Base-by-base conservation (phyloP, 2,329 filamentous ascomycete species). In the Bimuria novae-zelandiae region DNA sequence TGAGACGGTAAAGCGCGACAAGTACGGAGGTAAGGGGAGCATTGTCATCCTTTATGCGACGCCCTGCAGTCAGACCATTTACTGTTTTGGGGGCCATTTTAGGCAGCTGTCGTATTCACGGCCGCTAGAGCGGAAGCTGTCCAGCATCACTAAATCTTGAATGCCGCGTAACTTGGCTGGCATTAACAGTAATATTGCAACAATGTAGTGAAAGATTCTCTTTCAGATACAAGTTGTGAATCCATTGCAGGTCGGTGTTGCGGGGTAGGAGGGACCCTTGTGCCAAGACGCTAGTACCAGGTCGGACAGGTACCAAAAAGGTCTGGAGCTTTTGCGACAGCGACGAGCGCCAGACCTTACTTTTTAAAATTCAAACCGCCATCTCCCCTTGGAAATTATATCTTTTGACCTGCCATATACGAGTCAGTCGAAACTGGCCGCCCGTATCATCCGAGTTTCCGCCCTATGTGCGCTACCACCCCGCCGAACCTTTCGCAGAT, bases 211-310 rank as follows among this genome's bases (percentile, higher is more conserved):
- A 10, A 35, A 8, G 7, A 16, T 19, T 14, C 4, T 12, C 7
- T 2, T 21, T 23, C 30, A 14, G 7, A 21, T 14, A n/a, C n/a
- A n/a, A n/a, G n/a, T 35, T 11, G 19, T 7, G 12, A 12, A 35
- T 21, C 3, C 12, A 32, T 17, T 21, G 11, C 16, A 27, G 29
- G 17, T 7, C 22, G 17, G 5, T 19, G 10, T 30, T 32, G 45
- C 23, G 45, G 45, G 37, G 25, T 14, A 48, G 36, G 10, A 3
- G 35, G 11, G 22, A 21, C 17, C 22, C 16, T 6, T 22, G 4
- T 32, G 57, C 54, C 52, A 52, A 60, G 61, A 39, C 68, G 63
- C 69, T 67, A 71, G 59, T 55, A 58, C 67, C 65, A 70, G 65
- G 68, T 56, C 40, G 49, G 39, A 17, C 36, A 4, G n/a, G 44